Evolutionary conservation across 805 yeast genomes (phyloP).

Genomic region (Metschnikowia kofuensis): DNA sequence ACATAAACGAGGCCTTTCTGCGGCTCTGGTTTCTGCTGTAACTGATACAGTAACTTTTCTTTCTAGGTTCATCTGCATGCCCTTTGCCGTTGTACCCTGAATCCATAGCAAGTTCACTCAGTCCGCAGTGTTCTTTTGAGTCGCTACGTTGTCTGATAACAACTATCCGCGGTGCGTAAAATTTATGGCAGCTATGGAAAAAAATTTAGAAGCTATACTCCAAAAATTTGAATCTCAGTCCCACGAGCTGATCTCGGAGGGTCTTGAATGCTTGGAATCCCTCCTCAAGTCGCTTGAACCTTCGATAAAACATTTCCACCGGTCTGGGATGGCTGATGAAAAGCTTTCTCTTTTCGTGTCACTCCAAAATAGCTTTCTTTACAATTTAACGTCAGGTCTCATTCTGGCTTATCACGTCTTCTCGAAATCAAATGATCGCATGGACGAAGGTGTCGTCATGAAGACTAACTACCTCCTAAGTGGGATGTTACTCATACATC

Average conservation of each 20-base stretch:
- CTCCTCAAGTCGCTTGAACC: conserved; percentile 12
- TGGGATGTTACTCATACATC: conserved; percentile 60
- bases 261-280: conserved; percentile 9
- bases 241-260: conserved; percentile 3
- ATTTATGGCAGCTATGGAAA: conserved; percentile 1
- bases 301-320: conserved; percentile 9
- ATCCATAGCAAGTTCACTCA: no score
- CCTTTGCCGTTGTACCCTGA: no score
- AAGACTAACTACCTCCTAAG: conserved; percentile 44
- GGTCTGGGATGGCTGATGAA: conserved; percentile 7
- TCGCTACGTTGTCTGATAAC: no score
- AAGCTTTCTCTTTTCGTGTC: conserved; percentile 29
- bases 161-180: no score
- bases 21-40: no score
- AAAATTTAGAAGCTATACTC: conserved; percentile 1
- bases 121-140: no score
- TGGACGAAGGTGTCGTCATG: conserved; percentile 12
- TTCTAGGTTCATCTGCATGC: no score
- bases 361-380: conserved; percentile 53
- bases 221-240: conserved; percentile 8
- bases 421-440: background rate
- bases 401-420: conserved; percentile 18
- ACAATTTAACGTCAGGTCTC: conserved; percentile 45
- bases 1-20: no score
- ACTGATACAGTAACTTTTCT: no score